Evolutionary conservation across 176 grass and related monocot genomes (phyloP), one percentile per base, ranked within the genome.

Genomic region (Tuctoria greenei): DNA sequence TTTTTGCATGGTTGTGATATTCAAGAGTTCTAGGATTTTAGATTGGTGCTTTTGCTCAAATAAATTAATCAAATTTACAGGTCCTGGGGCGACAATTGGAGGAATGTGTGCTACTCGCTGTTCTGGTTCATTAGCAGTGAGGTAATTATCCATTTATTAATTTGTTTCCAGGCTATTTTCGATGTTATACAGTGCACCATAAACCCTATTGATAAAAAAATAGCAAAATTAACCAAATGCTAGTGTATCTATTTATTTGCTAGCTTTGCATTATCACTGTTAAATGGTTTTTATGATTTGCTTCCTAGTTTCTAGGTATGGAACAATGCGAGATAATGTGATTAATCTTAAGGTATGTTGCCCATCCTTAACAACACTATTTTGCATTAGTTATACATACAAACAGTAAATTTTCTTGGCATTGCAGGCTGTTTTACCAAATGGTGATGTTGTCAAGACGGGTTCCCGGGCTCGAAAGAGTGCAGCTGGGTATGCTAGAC

Each of bases 291-390:
- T 89, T 79, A 92, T 88, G 77, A 74, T 81, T 87, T 83, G 43
- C 77, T 87, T 84, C 67, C 88, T 91, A 91, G 88, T 92, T 84
- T 92, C 73, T 92, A 98, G 91, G 89, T 98, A 98, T 84, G 95
- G 95, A 80, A 94, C 91, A 72, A 98, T 98, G 95, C 86, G 95
- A 65, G 95, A 98, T 66, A 98, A 98, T 92, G 95, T 98, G 56
- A 94, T 94, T 67, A 98, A 81, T 79, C 89, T 98, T 61, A 72
- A 84, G 91, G 95, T 94, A 79, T 1, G 42, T 74, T 65, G 76
- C n/a, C 36, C 50, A 36, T 80, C 37, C 56, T 41, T 58, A 68
- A 46, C 12, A 46, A 40, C 46, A 26, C 77, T 79, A 36, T 78
- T 79, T 64, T 70, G 10, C 41, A 72, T 78, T 46, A 42, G 3